These are phyloP conservation scores for Fusarium luffae DNA, from an alignment of 2,329 filamentous ascomycete genomes.

Conservation along the genomic window DNA sequence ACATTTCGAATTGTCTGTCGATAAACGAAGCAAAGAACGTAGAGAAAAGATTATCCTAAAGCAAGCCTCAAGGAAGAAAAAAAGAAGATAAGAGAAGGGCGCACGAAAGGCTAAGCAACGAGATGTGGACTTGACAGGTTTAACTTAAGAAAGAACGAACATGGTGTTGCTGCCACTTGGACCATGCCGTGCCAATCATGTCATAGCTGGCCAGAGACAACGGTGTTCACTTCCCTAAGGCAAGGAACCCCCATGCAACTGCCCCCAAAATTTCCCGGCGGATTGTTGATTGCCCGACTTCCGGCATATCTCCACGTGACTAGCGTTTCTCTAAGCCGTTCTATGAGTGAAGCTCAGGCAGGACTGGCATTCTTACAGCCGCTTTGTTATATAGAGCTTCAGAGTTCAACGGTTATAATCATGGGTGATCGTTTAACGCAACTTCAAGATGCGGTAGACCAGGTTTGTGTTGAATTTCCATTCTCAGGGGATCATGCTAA, in stretches of 20 bases:
- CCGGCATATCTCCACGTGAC: constrained; percentile 40
- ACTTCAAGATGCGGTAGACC: constrained; percentile 85
- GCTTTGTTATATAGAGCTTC: constrained; percentile 3
- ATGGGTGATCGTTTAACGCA: constrained; percentile 85
- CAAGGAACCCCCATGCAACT: constrained; percentile 3
- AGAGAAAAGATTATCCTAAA: constrained; percentile 25
- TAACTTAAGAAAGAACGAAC: constrained; percentile 30
- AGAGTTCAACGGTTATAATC: constrained; percentile 29
- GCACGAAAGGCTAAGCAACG: constrained; percentile 22
- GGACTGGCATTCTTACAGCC: not conserved
- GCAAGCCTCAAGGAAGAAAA: constrained; percentile 14
- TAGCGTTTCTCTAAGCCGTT: not conserved
- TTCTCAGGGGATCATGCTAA: constrained; percentile 1
- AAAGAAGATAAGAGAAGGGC: constrained; percentile 11
- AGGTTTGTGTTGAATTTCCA: constrained; percentile 61
- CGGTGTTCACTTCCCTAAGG: constrained; percentile 52
- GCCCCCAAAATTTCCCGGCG: constrained; percentile 36
- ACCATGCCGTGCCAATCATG: constrained; percentile 43
- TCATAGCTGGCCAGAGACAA: constrained; percentile 46
- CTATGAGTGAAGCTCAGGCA: not conserved
- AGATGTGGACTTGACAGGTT: constrained; percentile 26
- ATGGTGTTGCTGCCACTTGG: constrained; percentile 39
- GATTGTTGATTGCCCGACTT: constrained; percentile 48
- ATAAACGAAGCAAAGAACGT: constrained; percentile 21
- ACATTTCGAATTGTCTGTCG: constrained; percentile 40